These are phyloP conservation scores for Parastagonospora avenae DNA, from an alignment of 2,329 filamentous ascomycete species.

Conservation along the genomic window DNA sequence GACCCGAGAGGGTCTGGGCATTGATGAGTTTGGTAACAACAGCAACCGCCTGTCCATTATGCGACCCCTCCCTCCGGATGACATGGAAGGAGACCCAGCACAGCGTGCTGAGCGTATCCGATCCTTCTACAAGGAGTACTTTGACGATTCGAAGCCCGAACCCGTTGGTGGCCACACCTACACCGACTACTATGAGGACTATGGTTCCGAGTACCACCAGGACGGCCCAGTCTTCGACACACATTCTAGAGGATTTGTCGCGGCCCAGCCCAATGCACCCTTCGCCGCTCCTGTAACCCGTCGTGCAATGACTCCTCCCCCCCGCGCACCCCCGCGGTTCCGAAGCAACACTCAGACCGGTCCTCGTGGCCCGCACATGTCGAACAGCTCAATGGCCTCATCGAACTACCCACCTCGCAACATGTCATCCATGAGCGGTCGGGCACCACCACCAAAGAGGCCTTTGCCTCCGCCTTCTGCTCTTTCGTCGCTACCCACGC, in stretches of 20 bases:
- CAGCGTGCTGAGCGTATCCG: conserved; percentile 93
- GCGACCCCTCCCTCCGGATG: conserved; percentile 85
- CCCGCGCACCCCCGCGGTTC: conserved; percentile 66
- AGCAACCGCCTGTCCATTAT: conserved; percentile 63
- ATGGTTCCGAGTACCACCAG: conserved; percentile 71
- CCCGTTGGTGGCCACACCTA: conserved; percentile 40
- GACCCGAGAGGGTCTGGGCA: conserved; percentile 30
- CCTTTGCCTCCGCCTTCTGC: conserved; percentile 73
- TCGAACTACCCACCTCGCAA: conserved; percentile 46
- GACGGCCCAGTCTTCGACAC: conserved; percentile 64
- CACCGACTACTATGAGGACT: conserved; percentile 74
- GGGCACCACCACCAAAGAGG: conserved; percentile 53
- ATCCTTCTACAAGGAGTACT: conserved; percentile 99
- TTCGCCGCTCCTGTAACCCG: conserved; percentile 85
- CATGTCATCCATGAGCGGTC: conserved; percentile 50
- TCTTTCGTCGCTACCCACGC: conserved; percentile 80
- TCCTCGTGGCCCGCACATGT: conserved; percentile 50
- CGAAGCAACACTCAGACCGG: conserved; percentile 40
- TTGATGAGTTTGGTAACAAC: conserved; percentile 42
- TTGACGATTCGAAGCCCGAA: conserved; percentile 75
- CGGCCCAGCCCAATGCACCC: conserved; percentile 55
- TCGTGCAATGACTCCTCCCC: conserved; percentile 94
- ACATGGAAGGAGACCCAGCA: conserved; percentile 88
- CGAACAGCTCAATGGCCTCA: conserved; percentile 57
- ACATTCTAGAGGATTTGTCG: conserved; percentile 68